These are phyloP conservation scores for Ophiostoma triangulosporum DNA, from an alignment of 2,329 filamentous ascomycete genomes.

Conservation along the genomic window DNA sequence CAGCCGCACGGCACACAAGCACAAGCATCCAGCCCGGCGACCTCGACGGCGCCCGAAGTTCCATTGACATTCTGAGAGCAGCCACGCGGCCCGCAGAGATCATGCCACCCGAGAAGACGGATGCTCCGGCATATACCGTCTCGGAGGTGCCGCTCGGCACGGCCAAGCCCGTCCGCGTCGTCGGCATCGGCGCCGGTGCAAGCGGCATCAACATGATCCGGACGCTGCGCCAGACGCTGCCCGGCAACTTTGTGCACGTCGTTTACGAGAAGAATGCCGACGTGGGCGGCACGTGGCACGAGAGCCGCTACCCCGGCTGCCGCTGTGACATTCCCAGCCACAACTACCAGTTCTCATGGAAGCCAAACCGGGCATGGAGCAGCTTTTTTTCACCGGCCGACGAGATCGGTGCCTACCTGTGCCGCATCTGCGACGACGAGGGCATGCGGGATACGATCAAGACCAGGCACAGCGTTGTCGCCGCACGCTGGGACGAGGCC, in stretches of 20 bases:
- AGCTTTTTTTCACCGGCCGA: slow-evolving; percentile 40
- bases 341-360: slow-evolving; percentile 50
- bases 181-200: slow-evolving; percentile 29
- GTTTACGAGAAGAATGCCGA: slow-evolving; percentile 43
- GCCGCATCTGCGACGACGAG: slow-evolving; percentile 30
- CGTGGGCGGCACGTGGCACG: slow-evolving; percentile 46
- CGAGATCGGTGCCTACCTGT: slow-evolving; percentile 44
- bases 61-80: background rate
- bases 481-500: slow-evolving; percentile 31
- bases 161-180: slow-evolving; percentile 27
- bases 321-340: slow-evolving; percentile 44
- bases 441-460: slow-evolving; percentile 29
- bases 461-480: slow-evolving; percentile 27
- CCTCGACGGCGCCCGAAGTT: background rate
- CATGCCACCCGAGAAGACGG: background rate
- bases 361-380: slow-evolving; percentile 44
- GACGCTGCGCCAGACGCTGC: slow-evolving; percentile 28
- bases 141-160: slow-evolving; percentile 13
- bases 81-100: background rate
- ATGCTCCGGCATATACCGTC: slow-evolving; percentile 8
- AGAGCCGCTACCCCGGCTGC: slow-evolving; percentile 45
- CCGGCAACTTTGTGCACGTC: slow-evolving; percentile 28
- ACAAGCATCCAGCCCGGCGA: background rate
- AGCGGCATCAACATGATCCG: slow-evolving; percentile 27
- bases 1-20: no score